phyloP scores from a whole-genome alignment of 495 filamentous ascomycete genomes.

The Penicillium riverlandense region DNA sequence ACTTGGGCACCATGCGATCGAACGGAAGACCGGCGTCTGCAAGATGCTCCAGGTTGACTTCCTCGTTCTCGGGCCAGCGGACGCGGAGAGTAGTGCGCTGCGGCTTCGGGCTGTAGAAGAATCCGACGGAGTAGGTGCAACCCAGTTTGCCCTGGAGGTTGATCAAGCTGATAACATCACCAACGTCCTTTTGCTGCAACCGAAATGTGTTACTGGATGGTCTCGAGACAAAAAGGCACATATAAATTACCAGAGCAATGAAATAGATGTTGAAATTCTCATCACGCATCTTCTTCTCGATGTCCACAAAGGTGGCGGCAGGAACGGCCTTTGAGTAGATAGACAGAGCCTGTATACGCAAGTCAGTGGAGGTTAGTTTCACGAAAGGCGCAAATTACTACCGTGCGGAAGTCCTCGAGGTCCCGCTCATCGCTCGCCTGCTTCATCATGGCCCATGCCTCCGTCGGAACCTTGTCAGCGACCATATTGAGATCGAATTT shows the following conservation, averaged over 20 bases:
- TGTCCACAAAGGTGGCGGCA: slow-evolving; percentile 54
- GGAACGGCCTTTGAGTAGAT: slow-evolving; percentile 70
- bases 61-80: slow-evolving; percentile 55
- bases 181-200: slow-evolving; percentile 46
- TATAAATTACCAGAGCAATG: slow-evolving; percentile 55
- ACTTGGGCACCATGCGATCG: slow-evolving; percentile 60
- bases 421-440: slow-evolving; percentile 58
- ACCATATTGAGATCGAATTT: slow-evolving; percentile 58
- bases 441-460: slow-evolving; percentile 63
- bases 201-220: not conserved
- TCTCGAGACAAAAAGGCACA: not conserved
- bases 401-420: slow-evolving; percentile 66
- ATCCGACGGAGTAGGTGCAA: slow-evolving; percentile 67
- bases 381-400: slow-evolving; percentile 13
- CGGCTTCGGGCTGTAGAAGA: slow-evolving; percentile 57
- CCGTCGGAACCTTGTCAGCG: slow-evolving; percentile 50
- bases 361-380: no score
- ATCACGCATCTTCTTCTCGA: slow-evolving; percentile 67
- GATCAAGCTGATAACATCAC: slow-evolving; percentile 63
- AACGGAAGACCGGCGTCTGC: slow-evolving; percentile 62
- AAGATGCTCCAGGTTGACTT: slow-evolving; percentile 71
- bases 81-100: slow-evolving; percentile 52
- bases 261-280: slow-evolving; percentile 59
- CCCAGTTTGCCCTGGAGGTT: slow-evolving; percentile 75
- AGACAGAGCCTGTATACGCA: slow-evolving; percentile 44